A percentile compares a stretch with the other conserved stretches of the same genome.
phyloP scores from a whole-genome alignment of 2,329 filamentous ascomycete species.

The Trichoderma hamatum region DNA sequence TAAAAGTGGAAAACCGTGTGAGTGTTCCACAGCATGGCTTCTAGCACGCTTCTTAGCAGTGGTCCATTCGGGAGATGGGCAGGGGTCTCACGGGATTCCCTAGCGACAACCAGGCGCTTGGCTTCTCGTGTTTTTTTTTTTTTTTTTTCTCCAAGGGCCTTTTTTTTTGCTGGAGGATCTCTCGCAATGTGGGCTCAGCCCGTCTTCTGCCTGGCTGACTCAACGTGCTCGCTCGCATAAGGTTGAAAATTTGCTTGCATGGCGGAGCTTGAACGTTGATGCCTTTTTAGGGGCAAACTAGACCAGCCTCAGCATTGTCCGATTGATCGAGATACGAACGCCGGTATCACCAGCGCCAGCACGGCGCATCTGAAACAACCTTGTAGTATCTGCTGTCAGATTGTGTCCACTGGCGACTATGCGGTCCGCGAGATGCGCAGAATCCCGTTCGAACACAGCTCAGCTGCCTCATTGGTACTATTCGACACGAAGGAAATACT shows the following conservation, averaged over 20 bases:
- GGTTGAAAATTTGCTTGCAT: background rate
- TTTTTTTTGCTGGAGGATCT: background rate
- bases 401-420: background rate
- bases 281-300: background rate
- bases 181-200: background rate
- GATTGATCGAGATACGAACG: background rate
- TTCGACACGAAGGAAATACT: no score
- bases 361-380: background rate
- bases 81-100: background rate
- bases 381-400: background rate
- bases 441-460: background rate
- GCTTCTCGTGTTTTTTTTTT: background rate
- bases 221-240: background rate
- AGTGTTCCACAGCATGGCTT: background rate
- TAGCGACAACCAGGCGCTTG: background rate
- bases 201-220: background rate
- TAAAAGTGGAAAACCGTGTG: background rate
- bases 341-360: background rate
- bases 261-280: background rate
- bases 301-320: background rate
- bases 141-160: background rate
- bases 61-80: background rate
- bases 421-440: background rate
- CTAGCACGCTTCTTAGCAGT: background rate
- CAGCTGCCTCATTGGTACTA: background rate